Base-by-base conservation (phyloP, 2,329 filamentous ascomycete species). In the Colletotrichum sp. region DNA sequence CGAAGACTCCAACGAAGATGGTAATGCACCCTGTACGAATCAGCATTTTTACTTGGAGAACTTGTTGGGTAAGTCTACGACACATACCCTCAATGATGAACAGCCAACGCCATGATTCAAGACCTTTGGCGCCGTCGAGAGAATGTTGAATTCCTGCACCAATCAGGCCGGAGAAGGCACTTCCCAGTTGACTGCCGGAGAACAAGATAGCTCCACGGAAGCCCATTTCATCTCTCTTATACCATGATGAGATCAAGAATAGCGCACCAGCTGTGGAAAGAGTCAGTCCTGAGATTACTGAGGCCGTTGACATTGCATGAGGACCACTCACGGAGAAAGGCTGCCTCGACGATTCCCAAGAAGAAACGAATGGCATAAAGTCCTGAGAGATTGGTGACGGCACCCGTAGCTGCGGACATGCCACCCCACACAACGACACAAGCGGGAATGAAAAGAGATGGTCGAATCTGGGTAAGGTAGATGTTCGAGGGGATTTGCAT, bases 81-180 rank as follows among this genome's bases (percentile, higher is more conserved):
- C 2, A n/a, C 30, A 1, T 36, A 63, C 87, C 87, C 73, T 89
- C 87, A 0, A 87, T 82, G 39, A 89, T 88, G 74, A 90, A 90
- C 0, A 89, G 80, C 89, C 89, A 90, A 63, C 88, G 78, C 89
- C 88, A 90, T 2, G 89, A 88, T 2, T 82, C 82, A 4, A 90
- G 81, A 0, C 88, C 88, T 34, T 83, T 84, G 2, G 78, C 78
- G 30, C 81, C 80, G 80, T 81, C 1, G 85, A 86, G n/a, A 89
- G 87, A 73, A 89, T 84, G 0, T 84, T 83, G 84, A 9, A 83
- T 82, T 0, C 78, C 81, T 13, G 81, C 82, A 0, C 81, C 82
- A 1, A 83, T 76, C 2, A 83, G 39, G 0, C 82, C 82, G 7
- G 82, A 82, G 3, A 84, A 77, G 0, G 80, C 84, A 3, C 84